Conservation (phyloP, 208 protist genomes). For the Wallacemonas sp. region DNA sequence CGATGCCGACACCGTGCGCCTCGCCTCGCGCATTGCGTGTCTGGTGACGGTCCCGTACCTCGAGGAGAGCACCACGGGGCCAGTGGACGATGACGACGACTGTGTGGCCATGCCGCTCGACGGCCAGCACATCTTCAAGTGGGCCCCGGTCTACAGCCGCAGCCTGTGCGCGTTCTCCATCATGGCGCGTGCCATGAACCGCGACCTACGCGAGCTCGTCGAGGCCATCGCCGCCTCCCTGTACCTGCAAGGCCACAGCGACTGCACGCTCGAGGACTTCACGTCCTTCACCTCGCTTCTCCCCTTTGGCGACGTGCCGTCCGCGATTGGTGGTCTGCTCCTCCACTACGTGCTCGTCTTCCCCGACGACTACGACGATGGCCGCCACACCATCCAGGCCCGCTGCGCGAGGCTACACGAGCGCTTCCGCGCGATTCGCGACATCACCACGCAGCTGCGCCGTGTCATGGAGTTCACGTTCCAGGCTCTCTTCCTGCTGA, state of each 20-base stretch:
- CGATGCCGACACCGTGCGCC: conserved; percentile 47
- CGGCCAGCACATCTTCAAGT: conserved; percentile 51
- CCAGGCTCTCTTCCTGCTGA: conserved; percentile 75
- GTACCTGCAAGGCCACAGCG: conserved; percentile 65
- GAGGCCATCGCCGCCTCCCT: conserved; percentile 78
- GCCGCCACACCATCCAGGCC: conserved; percentile 59
- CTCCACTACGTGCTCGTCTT: conserved; percentile 90
- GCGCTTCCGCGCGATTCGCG: conserved; percentile 71
- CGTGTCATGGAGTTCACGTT: conserved; percentile 84
- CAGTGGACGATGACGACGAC: not conserved
- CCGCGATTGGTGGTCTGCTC: conserved; percentile 77
- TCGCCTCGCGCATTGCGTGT: conserved; percentile 78
- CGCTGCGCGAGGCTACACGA: conserved; percentile 61
- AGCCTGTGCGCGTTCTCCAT: conserved; percentile 84
- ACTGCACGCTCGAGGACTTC: conserved; percentile 63
- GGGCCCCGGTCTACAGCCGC: conserved; percentile 87
- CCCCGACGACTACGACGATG: conserved; percentile 75
- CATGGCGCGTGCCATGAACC: conserved; percentile 77
- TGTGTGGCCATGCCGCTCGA: conserved; percentile 1
- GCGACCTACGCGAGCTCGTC: conserved; percentile 76
- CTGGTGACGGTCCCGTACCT: conserved; percentile 70
- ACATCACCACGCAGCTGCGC: conserved; percentile 60
- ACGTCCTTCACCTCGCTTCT: conserved; percentile 49
- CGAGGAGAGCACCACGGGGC: conserved; percentile 15
- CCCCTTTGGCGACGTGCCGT: conserved; percentile 72